Conservation (phyloP, 139 green algal species). For the Edaphochlamys debaryana region DNA sequence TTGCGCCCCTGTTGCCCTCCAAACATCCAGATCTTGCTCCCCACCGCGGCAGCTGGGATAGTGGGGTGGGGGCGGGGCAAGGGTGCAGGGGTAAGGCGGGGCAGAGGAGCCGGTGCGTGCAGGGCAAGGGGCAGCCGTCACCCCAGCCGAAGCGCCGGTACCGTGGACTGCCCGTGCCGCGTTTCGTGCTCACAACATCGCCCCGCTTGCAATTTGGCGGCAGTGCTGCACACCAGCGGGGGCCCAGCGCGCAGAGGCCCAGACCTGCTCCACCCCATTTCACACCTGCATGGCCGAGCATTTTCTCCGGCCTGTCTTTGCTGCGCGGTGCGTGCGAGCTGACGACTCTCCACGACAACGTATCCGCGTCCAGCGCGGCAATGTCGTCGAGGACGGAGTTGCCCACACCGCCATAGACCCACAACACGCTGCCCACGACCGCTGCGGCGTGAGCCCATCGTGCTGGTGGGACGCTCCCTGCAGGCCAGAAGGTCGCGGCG, state of each 20-base stretch:
- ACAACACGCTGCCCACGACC: slow-evolving; percentile 38
- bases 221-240: too few species aligned
- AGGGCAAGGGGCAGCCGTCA: too few species aligned
- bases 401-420: slow-evolving; percentile 55
- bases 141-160: too few species aligned
- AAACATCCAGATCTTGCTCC: slow-evolving; percentile 54
- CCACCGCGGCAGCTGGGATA: slow-evolving; percentile 3
- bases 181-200: too few species aligned
- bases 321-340: slow-evolving; percentile 21
- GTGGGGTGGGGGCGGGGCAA: not conserved
- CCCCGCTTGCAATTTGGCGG: too few species aligned
- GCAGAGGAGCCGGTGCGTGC: too few species aligned
- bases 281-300: slow-evolving; percentile 52
- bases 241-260: too few species aligned
- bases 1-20: slow-evolving; percentile 63
- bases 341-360: slow-evolving; percentile 45
- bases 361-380: slow-evolving; percentile 42
- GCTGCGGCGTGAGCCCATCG: slow-evolving; percentile 46
- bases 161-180: too few species aligned
- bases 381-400: slow-evolving; percentile 50
- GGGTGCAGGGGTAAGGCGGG: not conserved
- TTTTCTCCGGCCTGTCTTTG: slow-evolving; percentile 55
- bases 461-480: slow-evolving; percentile 44
- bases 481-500: not conserved
- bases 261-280: too few species aligned